Base-by-base conservation (phyloP, 805 yeast genomes). In the Candida methanosorbosa region DNA sequence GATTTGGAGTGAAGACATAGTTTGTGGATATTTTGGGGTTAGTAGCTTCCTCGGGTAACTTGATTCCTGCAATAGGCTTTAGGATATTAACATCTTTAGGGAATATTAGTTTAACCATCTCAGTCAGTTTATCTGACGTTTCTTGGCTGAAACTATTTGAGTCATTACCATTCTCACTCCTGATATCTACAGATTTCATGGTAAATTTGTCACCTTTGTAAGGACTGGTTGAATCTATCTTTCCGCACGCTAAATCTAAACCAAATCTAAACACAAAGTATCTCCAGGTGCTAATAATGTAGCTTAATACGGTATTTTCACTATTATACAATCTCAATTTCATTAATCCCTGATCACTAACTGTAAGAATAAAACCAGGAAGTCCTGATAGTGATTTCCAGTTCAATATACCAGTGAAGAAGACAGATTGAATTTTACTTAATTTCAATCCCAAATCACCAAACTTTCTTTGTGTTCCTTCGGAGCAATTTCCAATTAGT, bases 311-410 rank as follows among this genome's bases (percentile, higher is more conserved):
- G 30, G 58, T 62, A 24, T 48, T 50, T 18, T 59, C 59, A n/a
- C 78, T 72, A 32, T 75, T 71, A 45, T 59, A 68, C 1, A 85
- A 59, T n/a, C 66, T 67, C 26, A 83, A 52, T 6, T 64, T 64
- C 32, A 70, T 68, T 41, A 70, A 66, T 2, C 86, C 87, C 45
- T 85, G 82, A 45, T 86, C 96, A 37, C 84, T 77, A 12, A 82
- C 65, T 0, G 97, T 85, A 33, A 90, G 60, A 32, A 90, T 72
- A 47, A 85, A 60, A 0, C 98, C 98, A 0, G 97, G 97, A 6
- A 90, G 56, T 0, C 98, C 98, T n/a, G 94, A 85, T 2, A 86
- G 60, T n/a, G 79, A 68, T 5, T 69, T 54, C 96, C 96, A 90
- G 35, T 70, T 57, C 9, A 83, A 41, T n/a, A 62, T 63, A 3